These are phyloP conservation scores for Mycena kentingensis DNA, from an alignment of 768 basidiomycete genomes.

Conservation along the genomic window DNA sequence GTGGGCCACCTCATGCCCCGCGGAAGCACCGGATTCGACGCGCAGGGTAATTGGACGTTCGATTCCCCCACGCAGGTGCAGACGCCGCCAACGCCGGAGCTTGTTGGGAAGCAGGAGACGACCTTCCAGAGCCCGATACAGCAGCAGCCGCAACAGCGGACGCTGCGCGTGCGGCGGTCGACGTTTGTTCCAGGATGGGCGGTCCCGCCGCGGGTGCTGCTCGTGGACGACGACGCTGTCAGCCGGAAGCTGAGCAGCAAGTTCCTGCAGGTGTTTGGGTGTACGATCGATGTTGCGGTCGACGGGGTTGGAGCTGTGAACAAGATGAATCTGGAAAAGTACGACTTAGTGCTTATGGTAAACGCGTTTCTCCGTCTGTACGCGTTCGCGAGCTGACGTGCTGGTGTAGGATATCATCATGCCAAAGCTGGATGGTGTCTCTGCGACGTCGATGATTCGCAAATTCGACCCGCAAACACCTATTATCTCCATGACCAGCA, in stretches of 20 bases:
- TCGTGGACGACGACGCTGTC: constrained; percentile 96
- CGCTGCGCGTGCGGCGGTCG: constrained; percentile 69
- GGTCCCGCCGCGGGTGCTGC: constrained; percentile 83
- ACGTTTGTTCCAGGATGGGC: constrained; percentile 91
- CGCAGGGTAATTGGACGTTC: constrained; percentile 64
- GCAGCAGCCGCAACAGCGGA: constrained; percentile 40
- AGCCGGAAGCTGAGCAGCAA: constrained; percentile 86
- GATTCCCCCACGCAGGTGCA: constrained; percentile 41
- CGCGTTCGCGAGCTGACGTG: not conserved
- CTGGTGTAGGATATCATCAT: constrained; percentile 85
- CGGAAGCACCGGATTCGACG: constrained; percentile 45
- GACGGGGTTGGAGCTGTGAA: constrained; percentile 91
- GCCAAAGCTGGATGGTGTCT: constrained; percentile 85
- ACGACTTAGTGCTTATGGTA: constrained; percentile 96
- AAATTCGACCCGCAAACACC: constrained; percentile 96
- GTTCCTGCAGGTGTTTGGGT: constrained; percentile 94
- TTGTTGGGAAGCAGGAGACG: constrained; percentile 26
- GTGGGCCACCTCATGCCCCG: constrained; percentile 75
- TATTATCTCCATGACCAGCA: constrained; percentile 98
- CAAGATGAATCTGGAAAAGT: constrained; percentile 96
- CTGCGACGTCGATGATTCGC: constrained; percentile 89
- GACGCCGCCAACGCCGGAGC: constrained; percentile 19
- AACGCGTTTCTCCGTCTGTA: constrained; percentile 32
- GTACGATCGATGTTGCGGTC: constrained; percentile 90
- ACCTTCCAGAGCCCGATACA: constrained; percentile 23